A percentile compares a stretch with the other conserved stretches of the same genome.
These are phyloP conservation scores for Beauveria brongniartii DNA, from an alignment of 2,329 filamentous ascomycete genomes.

Conservation along the genomic window DNA sequence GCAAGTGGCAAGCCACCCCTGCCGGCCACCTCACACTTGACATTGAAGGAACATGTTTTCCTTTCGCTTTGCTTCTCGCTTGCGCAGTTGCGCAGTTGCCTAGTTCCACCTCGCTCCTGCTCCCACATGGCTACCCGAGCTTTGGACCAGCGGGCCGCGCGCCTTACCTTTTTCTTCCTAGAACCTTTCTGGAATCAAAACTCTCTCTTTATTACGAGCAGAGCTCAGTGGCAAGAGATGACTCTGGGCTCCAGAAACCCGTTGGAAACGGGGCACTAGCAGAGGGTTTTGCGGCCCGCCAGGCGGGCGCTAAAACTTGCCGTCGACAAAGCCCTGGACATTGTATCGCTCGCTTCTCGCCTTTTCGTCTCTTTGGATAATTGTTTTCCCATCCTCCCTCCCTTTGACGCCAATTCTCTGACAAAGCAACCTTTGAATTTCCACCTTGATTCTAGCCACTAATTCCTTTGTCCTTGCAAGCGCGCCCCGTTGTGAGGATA, in stretches of 20 bases:
- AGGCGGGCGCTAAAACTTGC: no score
- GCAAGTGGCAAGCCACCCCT: neutral
- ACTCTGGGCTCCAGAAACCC: no score
- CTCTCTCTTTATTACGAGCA: neutral
- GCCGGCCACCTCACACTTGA: neutral
- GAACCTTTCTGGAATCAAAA: neutral
- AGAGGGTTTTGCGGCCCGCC: no score
- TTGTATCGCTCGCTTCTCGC: no score
- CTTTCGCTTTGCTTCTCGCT: neutral
- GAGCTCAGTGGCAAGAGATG: no score
- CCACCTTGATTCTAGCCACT: neutral
- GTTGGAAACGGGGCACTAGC: no score
- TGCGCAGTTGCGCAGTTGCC: no score
- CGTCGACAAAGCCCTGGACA: no score
- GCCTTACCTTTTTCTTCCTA: neutral
- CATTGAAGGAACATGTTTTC: neutral
- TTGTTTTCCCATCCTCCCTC: neutral
- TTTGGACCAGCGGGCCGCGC: neutral
- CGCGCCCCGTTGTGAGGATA: neutral
- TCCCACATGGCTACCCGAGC: neutral
- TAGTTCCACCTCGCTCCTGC: neutral
- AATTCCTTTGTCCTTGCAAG: neutral
- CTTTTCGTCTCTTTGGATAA: no score
- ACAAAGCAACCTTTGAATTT: neutral
- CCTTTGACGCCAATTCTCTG: no score